phyloP scores from a whole-genome alignment of 768 basidiomycete species.

The Boletus subparvulus region DNA sequence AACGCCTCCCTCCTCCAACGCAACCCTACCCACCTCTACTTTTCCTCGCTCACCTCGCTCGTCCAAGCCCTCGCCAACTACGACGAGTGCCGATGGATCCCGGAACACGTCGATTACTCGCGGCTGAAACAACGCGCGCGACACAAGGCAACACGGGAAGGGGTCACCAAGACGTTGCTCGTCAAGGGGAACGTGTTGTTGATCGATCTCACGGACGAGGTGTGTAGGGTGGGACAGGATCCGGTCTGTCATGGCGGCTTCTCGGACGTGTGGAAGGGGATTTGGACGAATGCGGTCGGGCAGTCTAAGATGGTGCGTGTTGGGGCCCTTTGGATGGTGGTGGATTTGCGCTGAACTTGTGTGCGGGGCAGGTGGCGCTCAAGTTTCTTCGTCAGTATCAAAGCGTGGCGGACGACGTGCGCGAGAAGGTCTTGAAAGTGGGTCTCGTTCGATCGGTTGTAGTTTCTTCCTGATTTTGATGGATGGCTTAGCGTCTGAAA shows the following conservation, averaged over 20 bases:
- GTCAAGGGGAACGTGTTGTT: conserved; percentile 50
- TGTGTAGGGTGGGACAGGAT: conserved; percentile 45
- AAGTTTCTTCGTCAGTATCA: conserved; percentile 51
- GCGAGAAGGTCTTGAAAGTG: conserved; percentile 54
- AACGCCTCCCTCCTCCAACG: conserved; percentile 59
- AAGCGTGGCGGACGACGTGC: conserved; percentile 48
- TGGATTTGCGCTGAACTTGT: background rate
- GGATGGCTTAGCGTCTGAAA: conserved; percentile 48
- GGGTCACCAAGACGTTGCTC: conserved; percentile 53
- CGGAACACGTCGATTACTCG: conserved; percentile 53
- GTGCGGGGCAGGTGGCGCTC: conserved; percentile 46
- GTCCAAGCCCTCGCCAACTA: conserved; percentile 54
- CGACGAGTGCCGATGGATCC: conserved; percentile 56
- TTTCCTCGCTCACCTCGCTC: conserved; percentile 52
- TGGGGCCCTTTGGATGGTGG: background rate
- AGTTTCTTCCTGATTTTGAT: background rate
- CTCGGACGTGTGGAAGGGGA: conserved; percentile 61
- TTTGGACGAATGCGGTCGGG: conserved; percentile 50
- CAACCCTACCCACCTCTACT: conserved; percentile 49
- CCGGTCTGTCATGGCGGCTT: conserved; percentile 56
- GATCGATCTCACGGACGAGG: conserved; percentile 57
- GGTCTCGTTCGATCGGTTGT: background rate
- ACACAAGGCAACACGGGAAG: conserved; percentile 54
- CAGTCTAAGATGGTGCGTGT: conserved; percentile 23
- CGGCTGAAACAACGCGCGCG: conserved; percentile 56